Conservation (phyloP, 1,139 yeast genomes). For the Protomyces macrosporus region DNA sequence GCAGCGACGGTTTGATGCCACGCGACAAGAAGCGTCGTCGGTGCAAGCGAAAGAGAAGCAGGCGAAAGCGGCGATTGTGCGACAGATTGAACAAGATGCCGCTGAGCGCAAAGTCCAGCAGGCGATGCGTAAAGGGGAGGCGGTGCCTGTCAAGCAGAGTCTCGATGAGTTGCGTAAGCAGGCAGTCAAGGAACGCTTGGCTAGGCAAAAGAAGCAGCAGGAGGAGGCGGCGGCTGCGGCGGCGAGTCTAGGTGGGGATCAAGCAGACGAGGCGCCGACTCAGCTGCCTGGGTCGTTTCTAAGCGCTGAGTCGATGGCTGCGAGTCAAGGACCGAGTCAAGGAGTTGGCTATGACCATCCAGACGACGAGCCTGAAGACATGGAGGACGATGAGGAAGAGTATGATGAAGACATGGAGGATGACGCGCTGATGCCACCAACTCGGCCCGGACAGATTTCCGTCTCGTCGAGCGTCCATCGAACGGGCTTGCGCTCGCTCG, state of each 20-base stretch:
- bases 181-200: conserved; percentile 17
- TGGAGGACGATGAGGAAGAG: neutral
- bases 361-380: neutral
- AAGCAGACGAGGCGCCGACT: neutral
- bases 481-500: neutral
- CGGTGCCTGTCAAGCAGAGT: conserved; percentile 6
- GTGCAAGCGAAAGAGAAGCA: conserved; percentile 12
- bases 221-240: neutral
- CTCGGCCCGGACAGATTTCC: neutral
- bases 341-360: neutral
- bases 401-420: neutral
- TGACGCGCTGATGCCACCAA: neutral
- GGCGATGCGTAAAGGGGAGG: conserved; percentile 14
- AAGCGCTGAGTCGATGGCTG: neutral
- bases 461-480: neutral
- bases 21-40: conserved; percentile 1
- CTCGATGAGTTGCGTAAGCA: conserved; percentile 19
- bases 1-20: neutral
- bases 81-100: conserved; percentile 20
- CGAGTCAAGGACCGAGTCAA: neutral
- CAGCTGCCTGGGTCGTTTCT: conserved; percentile 10
- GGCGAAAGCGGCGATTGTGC: conserved; percentile 13
- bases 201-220: neutral
- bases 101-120: conserved; percentile 13
- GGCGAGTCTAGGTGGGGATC: neutral